Base-by-base conservation (phyloP, 768 basidiomycete genomes). In the Naganishia vaughanmartiniae region DNA sequence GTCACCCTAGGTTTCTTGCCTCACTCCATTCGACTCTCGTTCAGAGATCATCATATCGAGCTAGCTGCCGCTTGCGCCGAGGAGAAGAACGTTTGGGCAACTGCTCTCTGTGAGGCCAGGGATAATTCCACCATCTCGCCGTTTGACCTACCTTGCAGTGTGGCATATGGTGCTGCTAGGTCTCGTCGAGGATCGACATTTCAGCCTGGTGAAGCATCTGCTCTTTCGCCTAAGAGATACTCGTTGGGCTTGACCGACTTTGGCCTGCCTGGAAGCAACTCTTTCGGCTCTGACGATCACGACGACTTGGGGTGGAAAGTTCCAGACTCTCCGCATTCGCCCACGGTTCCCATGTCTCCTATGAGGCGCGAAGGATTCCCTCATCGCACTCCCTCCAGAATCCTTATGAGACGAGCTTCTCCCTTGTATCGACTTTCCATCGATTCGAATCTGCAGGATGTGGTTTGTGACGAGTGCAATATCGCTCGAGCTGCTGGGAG, bases 41-140 rank as follows among this genome's bases (percentile, higher is more conserved):
- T 85, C 54, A 85, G 84, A 66, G 88, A 88, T 7, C 88, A 91
- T 76, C 85, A 87, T 70, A 90, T 95, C 75, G 93, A 96, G 78
- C 82, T 97, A 34, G 91, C 91, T 9, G 91, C 91, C 0, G 87
- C 91, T 19, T 94, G 93, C 78, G 85, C 77, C 83, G 75, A 85
- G 84, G 95, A 98, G 82, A 94, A 92, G 83, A 86, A 87, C 31
- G 83, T 90, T n/a, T 98, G 95, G 95, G 82, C 93, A 67, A 82
- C 83, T 36, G 87, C 87, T 6, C 86, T 96, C 10, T 73, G 71
- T 53, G 69, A 74, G 39, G 80, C 80, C 0, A 65, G 76, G 31
- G 87, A 89, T 70, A 82, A 85, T 19, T 85, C 86, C 45, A 85
- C 86, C 4, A 85, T 89, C 48, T 84, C 78, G n/a, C 79, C 79